Conservation (phyloP, 1,284 basidiomycete genomes). For the Microbotryum saponariae region DNA sequence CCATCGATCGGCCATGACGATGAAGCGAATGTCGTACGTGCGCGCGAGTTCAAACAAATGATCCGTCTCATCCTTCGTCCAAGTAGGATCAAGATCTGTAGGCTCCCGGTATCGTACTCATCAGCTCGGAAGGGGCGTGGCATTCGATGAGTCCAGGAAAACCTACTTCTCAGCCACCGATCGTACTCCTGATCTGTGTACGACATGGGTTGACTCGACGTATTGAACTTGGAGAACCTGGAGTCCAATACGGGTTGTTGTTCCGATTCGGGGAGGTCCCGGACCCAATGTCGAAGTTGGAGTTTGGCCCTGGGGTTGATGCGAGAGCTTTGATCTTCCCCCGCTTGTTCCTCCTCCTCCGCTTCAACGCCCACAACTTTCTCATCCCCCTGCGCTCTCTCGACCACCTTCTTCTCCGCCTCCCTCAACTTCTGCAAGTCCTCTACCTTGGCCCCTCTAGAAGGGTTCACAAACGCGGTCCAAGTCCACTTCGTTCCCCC, state of each 20-base stretch:
- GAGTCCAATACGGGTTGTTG: conserved; percentile 37
- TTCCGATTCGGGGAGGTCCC: conserved; percentile 13
- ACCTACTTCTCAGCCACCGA: conserved; percentile 61
- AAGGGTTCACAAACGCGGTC: conserved; percentile 25
- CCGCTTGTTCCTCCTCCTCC: conserved; percentile 16
- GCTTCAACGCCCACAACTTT: background rate
- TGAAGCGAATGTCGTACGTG: conserved; percentile 83
- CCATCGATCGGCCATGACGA: conserved; percentile 85
- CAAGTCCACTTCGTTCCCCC: conserved; percentile 14
- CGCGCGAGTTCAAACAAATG: conserved; percentile 77
- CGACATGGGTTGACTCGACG: conserved; percentile 58
- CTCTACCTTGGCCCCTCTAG: conserved; percentile 40
- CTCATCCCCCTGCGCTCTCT: conserved; percentile 44
- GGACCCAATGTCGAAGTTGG: conserved; percentile 31
- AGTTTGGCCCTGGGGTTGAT: conserved; percentile 9
- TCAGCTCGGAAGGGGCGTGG: background rate
- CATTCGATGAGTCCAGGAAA: background rate
- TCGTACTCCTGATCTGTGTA: conserved; percentile 92
- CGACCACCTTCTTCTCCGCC: too few relatives aligned
- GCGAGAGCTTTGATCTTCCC: background rate
- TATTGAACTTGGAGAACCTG: conserved; percentile 71
- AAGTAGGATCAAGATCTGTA: conserved; percentile 46
- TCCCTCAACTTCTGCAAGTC: too few relatives aligned
- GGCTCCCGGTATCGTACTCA: background rate
- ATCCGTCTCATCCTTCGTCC: conserved; percentile 91